A percentile compares a stretch with the other conserved stretches of the same genome.
phyloP scores from a whole-genome alignment of 257 asterid species.

The Solanum etuberosum region DNA sequence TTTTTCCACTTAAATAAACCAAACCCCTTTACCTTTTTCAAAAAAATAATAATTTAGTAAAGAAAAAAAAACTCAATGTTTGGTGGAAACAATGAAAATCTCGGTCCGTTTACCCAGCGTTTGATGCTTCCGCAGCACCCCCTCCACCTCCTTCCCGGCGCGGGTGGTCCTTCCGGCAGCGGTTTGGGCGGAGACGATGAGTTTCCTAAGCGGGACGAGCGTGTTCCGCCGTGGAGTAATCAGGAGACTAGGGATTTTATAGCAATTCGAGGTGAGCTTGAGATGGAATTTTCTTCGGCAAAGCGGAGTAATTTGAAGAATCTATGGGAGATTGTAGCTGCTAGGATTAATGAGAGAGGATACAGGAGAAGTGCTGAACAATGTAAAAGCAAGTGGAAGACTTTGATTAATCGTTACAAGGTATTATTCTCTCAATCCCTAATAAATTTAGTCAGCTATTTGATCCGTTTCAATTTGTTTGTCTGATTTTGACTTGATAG shows the following conservation, averaged over 20 bases:
- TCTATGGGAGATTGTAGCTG: constrained; percentile 53
- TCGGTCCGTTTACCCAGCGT: constrained; percentile 3
- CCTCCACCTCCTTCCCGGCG: constrained; percentile 3
- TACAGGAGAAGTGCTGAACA: constrained; percentile 46
- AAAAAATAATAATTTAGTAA: background rate
- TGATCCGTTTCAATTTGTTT: background rate
- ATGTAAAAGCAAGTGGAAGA: constrained; percentile 70
- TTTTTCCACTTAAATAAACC: background rate
- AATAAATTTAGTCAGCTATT: background rate
- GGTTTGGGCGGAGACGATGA: constrained; percentile 20
- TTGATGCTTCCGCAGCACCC: constrained; percentile 8
- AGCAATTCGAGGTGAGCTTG: constrained; percentile 51
- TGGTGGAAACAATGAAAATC: constrained; percentile 2
- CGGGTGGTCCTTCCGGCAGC: background rate
- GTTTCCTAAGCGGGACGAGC: constrained; percentile 50
- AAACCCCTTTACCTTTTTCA: background rate
- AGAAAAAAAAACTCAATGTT: background rate
- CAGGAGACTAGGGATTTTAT: constrained; percentile 66
- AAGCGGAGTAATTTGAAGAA: constrained; percentile 16
- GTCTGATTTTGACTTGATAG: background rate
- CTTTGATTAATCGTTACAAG: constrained; percentile 48
- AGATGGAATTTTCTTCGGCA: constrained; percentile 17
- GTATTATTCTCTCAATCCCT: constrained; percentile 1
- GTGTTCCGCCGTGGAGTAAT: constrained; percentile 55
- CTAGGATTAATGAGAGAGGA: constrained; percentile 36